Conservation (phyloP, 148 eudicot genomes). For the Pharnaceum exiguum region DNA sequence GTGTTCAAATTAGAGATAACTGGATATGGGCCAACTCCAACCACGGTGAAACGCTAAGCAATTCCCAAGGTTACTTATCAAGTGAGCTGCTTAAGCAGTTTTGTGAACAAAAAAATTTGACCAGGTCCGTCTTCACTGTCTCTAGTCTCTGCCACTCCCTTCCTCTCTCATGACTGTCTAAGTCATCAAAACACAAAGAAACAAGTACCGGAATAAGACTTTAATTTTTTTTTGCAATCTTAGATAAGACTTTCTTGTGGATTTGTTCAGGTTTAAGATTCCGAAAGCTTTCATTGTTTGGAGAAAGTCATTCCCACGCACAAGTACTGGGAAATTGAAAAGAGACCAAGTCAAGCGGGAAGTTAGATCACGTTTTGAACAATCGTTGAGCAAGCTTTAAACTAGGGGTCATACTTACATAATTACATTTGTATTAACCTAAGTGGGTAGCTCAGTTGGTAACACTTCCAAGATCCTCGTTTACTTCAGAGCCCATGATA, state of each 20-base stretch:
- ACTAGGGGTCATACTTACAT: too few species aligned
- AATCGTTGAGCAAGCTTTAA: conserved; percentile 42
- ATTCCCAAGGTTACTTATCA: conserved; percentile 27
- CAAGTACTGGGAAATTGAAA: conserved; percentile 75
- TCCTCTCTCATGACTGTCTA: neutral
- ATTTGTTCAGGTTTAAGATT: conserved; percentile 86
- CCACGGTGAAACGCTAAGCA: conserved; percentile 10
- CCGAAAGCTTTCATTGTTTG: conserved; percentile 55
- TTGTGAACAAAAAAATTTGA: conserved; percentile 44
- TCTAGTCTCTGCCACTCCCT: neutral
- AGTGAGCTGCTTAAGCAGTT: conserved; percentile 45
- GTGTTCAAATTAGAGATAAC: conserved; percentile 41
- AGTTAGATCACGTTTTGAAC: conserved; percentile 32
- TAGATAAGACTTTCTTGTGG: conserved; percentile 16
- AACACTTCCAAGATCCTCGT: too few species aligned
- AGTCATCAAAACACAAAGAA: neutral
- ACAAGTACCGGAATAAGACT: neutral
- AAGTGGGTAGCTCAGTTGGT: too few species aligned
- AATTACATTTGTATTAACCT: too few species aligned
- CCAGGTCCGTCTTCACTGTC: conserved; percentile 46
- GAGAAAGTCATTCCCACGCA: conserved; percentile 60
- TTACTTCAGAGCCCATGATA: too few species aligned
- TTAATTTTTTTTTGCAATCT: neutral
- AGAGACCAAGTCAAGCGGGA: conserved; percentile 58
- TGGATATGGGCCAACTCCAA: conserved; percentile 62